These are phyloP conservation scores for Teunomyces funiuensis DNA, from an alignment of 805 yeast species.

Conservation along the genomic window DNA sequence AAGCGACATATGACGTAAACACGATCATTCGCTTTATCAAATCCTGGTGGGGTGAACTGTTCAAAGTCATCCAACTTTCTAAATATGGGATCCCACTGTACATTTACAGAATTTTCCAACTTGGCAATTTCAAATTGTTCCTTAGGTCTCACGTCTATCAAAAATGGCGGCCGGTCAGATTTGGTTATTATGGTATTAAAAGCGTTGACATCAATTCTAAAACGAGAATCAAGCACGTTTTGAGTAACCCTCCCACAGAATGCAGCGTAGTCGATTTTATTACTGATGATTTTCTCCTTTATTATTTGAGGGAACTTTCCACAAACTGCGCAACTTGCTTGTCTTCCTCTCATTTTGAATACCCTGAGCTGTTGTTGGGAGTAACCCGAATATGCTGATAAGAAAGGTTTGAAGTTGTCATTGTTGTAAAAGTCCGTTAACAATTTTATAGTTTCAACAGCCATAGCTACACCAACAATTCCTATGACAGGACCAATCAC, in stretches of 20 bases:
- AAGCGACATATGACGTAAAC: conserved; percentile 74
- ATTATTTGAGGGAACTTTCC: conserved; percentile 55
- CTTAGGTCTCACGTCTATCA: conserved; percentile 77
- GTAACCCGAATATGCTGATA: conserved; percentile 66
- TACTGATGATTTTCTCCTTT: conserved; percentile 42
- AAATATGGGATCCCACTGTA: conserved; percentile 57
- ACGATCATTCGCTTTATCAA: conserved; percentile 20
- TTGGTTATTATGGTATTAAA: conserved; percentile 23
- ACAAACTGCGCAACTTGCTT: conserved; percentile 62
- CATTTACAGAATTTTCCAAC: conserved; percentile 57
- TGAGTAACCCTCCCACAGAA: conserved; percentile 71
- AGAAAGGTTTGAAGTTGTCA: conserved; percentile 63
- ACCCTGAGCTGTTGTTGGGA: conserved; percentile 64
- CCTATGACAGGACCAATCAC: conserved; percentile 97
- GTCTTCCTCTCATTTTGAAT: conserved; percentile 77
- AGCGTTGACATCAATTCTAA: conserved; percentile 48
- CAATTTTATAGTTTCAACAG: conserved; percentile 80
- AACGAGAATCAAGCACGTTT: conserved; percentile 42
- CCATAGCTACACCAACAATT: conserved; percentile 83
- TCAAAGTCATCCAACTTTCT: conserved; percentile 24
- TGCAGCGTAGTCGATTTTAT: conserved; percentile 57
- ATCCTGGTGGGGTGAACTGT: conserved; percentile 15
- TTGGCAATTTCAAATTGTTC: conserved; percentile 72
- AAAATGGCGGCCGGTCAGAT: conserved; percentile 24
- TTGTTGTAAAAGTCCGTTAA: conserved; percentile 52